Evolutionary conservation across 768 basidiomycete genomes (phyloP), one percentile per base, ranked within the genome.

Genomic region (Mrakia blollopis): DNA sequence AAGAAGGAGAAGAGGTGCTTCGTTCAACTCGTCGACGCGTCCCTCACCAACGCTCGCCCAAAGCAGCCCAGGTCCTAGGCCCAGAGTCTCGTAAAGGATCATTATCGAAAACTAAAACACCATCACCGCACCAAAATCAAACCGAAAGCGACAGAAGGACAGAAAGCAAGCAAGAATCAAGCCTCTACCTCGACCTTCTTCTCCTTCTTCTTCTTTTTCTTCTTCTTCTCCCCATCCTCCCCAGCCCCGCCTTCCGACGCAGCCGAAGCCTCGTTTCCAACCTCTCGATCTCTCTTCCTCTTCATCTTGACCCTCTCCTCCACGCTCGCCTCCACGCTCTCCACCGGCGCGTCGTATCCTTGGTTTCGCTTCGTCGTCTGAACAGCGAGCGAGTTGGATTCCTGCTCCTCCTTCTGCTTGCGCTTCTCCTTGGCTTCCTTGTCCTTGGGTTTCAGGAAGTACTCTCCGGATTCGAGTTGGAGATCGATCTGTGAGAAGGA

Each of bases 381-480:
- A 80, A 89, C 88, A 32, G 87, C 89, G 7, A 88, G 88, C 16
- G 87, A 87, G 78, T 91, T 91, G 35, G 61, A 32, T 39, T 87
- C 87, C 92, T 98, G 94, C 92, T 92, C 93, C 83, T 93, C 89
- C 84, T 89, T 90, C 82, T 91, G 86, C 81, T 88, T 87, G 75
- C 87, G 88, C 44, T 88, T 87, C 80, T 94, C 92, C 50, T 89
- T 87, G 3, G 88, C 89, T 79, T 91, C 90, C 85, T 92, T 96
- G 83, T 98, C 92, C 77, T 89, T 87, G 25, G 91, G 85, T 83
- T 96, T 97, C 85, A 99, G 91, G 87, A 98, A 99, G 83, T 98
- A 98, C 82, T 98, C 97, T 85, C 97, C 97, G 2, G 91, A 92
- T 82, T 97, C 96, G 79, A 98, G 87, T 86, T 98, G 91, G 63